phyloP scores from a whole-genome alignment of 768 basidiomycete genomes.

The Mycena kentingensis region DNA sequence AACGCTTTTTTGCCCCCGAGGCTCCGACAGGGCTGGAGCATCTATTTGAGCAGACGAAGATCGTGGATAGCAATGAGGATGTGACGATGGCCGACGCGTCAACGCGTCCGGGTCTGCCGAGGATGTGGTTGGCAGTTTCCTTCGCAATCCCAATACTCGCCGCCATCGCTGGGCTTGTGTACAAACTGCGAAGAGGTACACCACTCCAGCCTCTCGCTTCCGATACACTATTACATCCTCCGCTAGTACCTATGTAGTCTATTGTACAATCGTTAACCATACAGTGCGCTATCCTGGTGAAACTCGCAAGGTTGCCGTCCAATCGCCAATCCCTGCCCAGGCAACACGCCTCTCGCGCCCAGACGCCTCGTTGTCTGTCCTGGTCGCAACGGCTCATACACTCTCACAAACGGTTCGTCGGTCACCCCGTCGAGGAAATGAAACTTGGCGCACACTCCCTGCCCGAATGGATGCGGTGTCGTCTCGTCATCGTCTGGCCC shows the following conservation, averaged over 20 bases:
- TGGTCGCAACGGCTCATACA: constrained; percentile 32
- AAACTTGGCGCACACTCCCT: constrained; percentile 63
- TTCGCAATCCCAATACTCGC: constrained; percentile 30
- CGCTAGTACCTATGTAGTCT: background rate
- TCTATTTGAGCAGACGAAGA: constrained; percentile 61
- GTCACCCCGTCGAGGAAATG: constrained; percentile 63
- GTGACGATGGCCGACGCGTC: constrained; percentile 26
- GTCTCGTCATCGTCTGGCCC: constrained; percentile 62
- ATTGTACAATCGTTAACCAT: constrained; percentile 14
- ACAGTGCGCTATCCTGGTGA: constrained; percentile 39
- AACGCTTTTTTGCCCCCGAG: constrained; percentile 77
- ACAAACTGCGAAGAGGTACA: constrained; percentile 26
- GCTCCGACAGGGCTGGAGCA: constrained; percentile 75
- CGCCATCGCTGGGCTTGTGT: constrained; percentile 29
- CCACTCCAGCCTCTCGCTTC: background rate
- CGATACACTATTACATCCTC: background rate
- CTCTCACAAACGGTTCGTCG: constrained; percentile 53
- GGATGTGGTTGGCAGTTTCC: constrained; percentile 41
- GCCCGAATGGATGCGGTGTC: constrained; percentile 68
- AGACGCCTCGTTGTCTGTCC: constrained; percentile 34
- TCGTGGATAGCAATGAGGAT: constrained; percentile 55
- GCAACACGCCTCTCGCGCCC: constrained; percentile 29
- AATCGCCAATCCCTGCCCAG: constrained; percentile 60
- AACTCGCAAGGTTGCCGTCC: constrained; percentile 65
- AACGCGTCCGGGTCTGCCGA: constrained; percentile 22